phyloP scores from a whole-genome alignment of 2,329 filamentous ascomycete genomes.

The Pseudocercospora macadamiae region DNA sequence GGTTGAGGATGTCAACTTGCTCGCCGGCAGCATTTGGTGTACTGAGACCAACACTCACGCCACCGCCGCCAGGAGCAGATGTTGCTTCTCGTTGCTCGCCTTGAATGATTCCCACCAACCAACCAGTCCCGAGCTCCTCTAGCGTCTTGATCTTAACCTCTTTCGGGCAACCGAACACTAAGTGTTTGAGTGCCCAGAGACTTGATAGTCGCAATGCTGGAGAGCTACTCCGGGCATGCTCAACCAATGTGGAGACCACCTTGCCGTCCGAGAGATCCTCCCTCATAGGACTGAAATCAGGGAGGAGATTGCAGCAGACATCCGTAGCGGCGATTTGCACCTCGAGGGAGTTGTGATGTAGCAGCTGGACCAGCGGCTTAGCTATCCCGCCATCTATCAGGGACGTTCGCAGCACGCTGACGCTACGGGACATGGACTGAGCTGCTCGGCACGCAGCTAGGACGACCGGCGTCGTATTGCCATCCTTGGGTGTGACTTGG shows the following conservation, averaged over 20 bases:
- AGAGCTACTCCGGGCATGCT: slow-evolving; percentile 80
- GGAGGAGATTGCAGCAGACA: slow-evolving; percentile 79
- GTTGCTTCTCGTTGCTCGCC: slow-evolving; percentile 51
- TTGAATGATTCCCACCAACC: slow-evolving; percentile 78
- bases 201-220: slow-evolving; percentile 81
- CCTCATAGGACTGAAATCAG: slow-evolving; percentile 90
- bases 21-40: slow-evolving; percentile 63
- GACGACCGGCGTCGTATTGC: slow-evolving; percentile 78
- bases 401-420: slow-evolving; percentile 80
- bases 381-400: slow-evolving; percentile 84
- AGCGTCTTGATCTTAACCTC: slow-evolving; percentile 77
- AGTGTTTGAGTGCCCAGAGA: slow-evolving; percentile 91
- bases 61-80: slow-evolving; percentile 50
- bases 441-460: slow-evolving; percentile 83
- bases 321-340: slow-evolving; percentile 86
- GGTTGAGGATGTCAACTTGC: slow-evolving; percentile 63
- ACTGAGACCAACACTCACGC: slow-evolving; percentile 39
- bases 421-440: slow-evolving; percentile 79
- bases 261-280: slow-evolving; percentile 75
- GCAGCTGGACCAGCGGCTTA: slow-evolving; percentile 72
- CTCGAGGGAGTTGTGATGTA: slow-evolving; percentile 74
- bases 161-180: slow-evolving; percentile 72
- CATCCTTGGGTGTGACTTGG: slow-evolving; percentile 57
- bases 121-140: slow-evolving; percentile 74
- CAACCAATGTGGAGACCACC: slow-evolving; percentile 75